Percentiles rank a stretch among this genome's conserved stretches.
Conservation (phyloP, 2,329 filamentous ascomycete species). For the Scytalidium sp. region DNA sequence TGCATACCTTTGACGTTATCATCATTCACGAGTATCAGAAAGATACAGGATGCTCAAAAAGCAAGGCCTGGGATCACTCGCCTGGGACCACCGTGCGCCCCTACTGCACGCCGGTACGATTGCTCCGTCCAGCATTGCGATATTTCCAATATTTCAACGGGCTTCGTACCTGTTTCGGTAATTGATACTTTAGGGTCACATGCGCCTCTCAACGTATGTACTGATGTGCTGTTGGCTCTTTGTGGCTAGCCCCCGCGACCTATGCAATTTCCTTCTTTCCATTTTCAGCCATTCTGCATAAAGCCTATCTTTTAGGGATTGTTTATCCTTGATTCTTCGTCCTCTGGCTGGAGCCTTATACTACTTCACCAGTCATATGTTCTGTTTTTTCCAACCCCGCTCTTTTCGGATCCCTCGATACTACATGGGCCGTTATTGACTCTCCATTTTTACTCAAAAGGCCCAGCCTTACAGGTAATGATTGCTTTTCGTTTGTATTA, state of each 20-base stretch:
- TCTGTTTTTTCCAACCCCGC: too few species aligned
- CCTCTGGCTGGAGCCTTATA: too few species aligned
- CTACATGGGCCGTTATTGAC: too few species aligned
- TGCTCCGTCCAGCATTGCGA: too few species aligned
- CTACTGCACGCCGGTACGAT: too few species aligned
- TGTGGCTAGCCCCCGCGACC: neutral
- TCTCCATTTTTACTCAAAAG: too few species aligned
- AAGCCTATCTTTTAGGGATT: too few species aligned
- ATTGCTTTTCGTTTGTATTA: too few species aligned
- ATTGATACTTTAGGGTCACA: neutral
- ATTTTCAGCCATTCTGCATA: too few species aligned
- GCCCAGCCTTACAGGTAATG: too few species aligned
- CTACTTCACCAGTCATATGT: neutral
- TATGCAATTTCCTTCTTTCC: too few species aligned
- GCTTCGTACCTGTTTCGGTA: neutral
- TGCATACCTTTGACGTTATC: neutral
- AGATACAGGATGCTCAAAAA: neutral
- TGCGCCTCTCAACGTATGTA: neutral
- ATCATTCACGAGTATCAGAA: neutral
- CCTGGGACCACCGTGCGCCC: too few species aligned
- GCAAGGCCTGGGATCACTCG: neutral
- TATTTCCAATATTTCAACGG: neutral
- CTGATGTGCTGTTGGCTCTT: neutral
- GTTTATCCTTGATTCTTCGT: neutral
- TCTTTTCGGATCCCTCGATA: neutral